phyloP scores from a whole-genome alignment of 768 basidiomycete species.

The Kwoniella dendrophila region DNA sequence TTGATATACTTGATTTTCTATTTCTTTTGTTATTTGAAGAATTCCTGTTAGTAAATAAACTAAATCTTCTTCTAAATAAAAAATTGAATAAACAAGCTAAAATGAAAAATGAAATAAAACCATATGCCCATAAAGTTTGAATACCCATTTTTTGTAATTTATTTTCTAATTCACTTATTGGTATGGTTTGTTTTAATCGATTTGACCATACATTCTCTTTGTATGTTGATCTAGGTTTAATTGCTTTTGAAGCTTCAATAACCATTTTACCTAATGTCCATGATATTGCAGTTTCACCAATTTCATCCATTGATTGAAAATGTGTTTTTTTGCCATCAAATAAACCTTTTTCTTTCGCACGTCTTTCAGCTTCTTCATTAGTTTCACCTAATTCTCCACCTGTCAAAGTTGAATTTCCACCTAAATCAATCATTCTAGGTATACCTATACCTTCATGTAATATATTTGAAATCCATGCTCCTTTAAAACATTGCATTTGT shows the following conservation, averaged over 20 bases:
- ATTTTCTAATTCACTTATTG: slow-evolving; percentile 23
- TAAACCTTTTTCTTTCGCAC: slow-evolving; percentile 81
- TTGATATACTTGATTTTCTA: slow-evolving; percentile 41
- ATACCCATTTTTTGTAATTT: slow-evolving; percentile 40
- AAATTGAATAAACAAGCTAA: slow-evolving; percentile 32
- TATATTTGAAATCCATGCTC: slow-evolving; percentile 96
- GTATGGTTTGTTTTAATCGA: slow-evolving; percentile 12
- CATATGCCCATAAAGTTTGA: slow-evolving; percentile 48
- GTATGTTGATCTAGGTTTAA: slow-evolving; percentile 30
- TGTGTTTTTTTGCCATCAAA: slow-evolving; percentile 55
- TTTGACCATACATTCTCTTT: slow-evolving; percentile 32
- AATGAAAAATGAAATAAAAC: slow-evolving; percentile 32
- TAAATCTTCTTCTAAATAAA: slow-evolving; percentile 30
- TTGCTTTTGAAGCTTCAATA: slow-evolving; percentile 74
- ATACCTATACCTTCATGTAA: slow-evolving; percentile 94
- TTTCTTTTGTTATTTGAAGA: slow-evolving; percentile 9
- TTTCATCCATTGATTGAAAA: slow-evolving; percentile 93
- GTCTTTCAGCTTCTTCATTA: slow-evolving; percentile 67
- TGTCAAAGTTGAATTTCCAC: slow-evolving; percentile 69
- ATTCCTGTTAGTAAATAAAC: not conserved
- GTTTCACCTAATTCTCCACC: slow-evolving; percentile 59
- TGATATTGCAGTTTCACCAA: slow-evolving; percentile 88
- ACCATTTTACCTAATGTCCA: slow-evolving; percentile 99
- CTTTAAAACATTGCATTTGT: slow-evolving; percentile 99
- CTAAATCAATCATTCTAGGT: slow-evolving; percentile 83